Evolutionary conservation across 2,329 filamentous ascomycete species (phyloP).

Genomic region (Verticillium longisporum): DNA sequence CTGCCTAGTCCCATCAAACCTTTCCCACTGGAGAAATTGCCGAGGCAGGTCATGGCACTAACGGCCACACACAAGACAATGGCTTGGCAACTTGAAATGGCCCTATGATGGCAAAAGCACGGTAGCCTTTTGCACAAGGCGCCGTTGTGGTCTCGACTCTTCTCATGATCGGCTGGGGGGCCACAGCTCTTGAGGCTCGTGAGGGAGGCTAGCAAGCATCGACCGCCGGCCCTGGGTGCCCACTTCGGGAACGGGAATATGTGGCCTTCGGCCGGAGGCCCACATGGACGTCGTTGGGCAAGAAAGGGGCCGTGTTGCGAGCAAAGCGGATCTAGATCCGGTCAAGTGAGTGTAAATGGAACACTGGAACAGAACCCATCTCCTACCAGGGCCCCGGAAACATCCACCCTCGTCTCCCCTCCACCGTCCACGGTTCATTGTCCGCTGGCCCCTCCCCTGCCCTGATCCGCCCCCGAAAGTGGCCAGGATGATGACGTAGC

Average conservation of each 20-base stretch:
- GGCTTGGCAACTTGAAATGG: neutral
- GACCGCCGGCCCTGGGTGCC: neutral
- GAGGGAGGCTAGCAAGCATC: neutral
- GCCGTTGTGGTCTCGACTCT: neutral
- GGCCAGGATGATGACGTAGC: too few species aligned
- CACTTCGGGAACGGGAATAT: neutral
- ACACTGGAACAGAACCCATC: too few species aligned
- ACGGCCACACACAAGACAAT: neutral
- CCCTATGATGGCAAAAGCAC: neutral
- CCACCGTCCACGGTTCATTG: too few species aligned
- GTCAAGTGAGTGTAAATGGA: neutral
- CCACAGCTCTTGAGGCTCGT: neutral
- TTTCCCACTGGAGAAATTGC: neutral
- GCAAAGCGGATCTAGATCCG: neutral
- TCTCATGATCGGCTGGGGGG: neutral
- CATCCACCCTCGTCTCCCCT: too few species aligned
- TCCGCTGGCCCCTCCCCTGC: too few species aligned
- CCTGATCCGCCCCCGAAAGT: too few species aligned
- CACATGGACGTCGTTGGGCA: neutral
- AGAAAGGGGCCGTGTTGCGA: neutral
- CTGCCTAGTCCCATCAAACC: neutral
- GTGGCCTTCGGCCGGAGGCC: neutral
- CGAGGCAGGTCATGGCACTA: neutral
- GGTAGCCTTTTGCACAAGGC: neutral
- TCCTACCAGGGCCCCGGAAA: too few species aligned